Conservation (phyloP, 495 filamentous ascomycete genomes). For the Gamarada debralockiae region DNA sequence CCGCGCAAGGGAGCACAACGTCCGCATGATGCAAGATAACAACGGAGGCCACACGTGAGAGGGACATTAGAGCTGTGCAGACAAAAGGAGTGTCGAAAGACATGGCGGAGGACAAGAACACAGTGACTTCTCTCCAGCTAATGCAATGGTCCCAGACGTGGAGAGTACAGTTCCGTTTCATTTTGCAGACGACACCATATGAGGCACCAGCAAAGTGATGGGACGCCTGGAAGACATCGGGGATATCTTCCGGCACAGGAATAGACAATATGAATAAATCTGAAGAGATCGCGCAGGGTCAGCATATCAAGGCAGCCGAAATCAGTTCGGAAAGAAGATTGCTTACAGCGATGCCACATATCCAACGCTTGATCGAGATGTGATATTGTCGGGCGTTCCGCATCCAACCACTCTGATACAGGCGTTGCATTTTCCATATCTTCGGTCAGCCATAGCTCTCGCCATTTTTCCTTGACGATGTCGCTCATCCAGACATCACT, state of each 20-base stretch:
- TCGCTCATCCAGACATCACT: slow-evolving; percentile 59
- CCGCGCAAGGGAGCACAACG: slow-evolving; percentile 59
- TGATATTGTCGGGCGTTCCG: slow-evolving; percentile 53
- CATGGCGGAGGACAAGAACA: slow-evolving; percentile 56
- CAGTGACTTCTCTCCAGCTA: slow-evolving; percentile 59
- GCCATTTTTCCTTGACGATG: slow-evolving; percentile 54
- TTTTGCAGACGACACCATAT: slow-evolving; percentile 64
- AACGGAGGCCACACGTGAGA: slow-evolving; percentile 56
- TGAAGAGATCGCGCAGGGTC: no score
- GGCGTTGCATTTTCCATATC: slow-evolving; percentile 51
- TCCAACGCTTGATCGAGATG: slow-evolving; percentile 55
- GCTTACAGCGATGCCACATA: slow-evolving; percentile 61
- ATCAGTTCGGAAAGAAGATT: no score
- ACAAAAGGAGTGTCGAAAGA: slow-evolving; percentile 56
- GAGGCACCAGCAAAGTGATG: slow-evolving; percentile 62
- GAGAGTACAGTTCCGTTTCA: slow-evolving; percentile 55
- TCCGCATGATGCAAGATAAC: slow-evolving; percentile 62
- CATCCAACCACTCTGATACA: slow-evolving; percentile 50
- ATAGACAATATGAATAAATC: slow-evolving; percentile 69
- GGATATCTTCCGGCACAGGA: slow-evolving; percentile 58
- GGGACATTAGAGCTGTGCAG: slow-evolving; percentile 48
- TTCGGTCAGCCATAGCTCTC: slow-evolving; percentile 56
- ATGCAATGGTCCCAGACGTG: slow-evolving; percentile 71
- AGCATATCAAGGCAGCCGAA: no score
- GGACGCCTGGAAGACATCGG: slow-evolving; percentile 62